These are phyloP conservation scores for Phytopythium kandeliae DNA, from an alignment of 352 stramenopile genomes.

Conservation along the genomic window DNA sequence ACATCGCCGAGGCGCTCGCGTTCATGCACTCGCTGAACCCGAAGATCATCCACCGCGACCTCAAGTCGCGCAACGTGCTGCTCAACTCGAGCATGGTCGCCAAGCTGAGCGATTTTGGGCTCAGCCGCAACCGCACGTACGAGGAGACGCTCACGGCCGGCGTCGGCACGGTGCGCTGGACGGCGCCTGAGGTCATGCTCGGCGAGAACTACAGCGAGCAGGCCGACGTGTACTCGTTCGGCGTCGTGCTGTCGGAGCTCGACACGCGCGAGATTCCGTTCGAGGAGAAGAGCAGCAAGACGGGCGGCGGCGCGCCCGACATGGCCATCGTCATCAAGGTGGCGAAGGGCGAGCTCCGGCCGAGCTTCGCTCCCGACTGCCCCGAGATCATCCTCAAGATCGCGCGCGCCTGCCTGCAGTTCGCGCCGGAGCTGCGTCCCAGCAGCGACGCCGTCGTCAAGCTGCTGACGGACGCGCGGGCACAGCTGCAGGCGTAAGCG, in stretches of 20 bases:
- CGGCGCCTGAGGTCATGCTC: conserved; percentile 83
- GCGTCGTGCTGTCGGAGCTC: conserved; percentile 81
- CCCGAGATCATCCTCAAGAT: conserved; percentile 62
- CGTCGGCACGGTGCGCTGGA: conserved; percentile 84
- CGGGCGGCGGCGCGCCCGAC: conserved; percentile 46
- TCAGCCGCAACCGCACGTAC: conserved; percentile 80
- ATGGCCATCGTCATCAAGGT: conserved; percentile 87
- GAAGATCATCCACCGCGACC: conserved; percentile 81
- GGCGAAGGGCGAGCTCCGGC: conserved; percentile 72
- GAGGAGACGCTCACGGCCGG: conserved; percentile 80
- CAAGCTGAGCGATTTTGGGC: conserved; percentile 83
- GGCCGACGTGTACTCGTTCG: conserved; percentile 87
- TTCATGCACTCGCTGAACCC: conserved; percentile 84
- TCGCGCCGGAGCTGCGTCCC: conserved; percentile 75
- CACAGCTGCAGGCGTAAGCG: conserved; percentile 38
- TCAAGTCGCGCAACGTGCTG: conserved; percentile 83
- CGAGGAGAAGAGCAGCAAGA: conserved; percentile 77
- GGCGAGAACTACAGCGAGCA: conserved; percentile 85
- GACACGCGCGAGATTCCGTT: conserved; percentile 87
- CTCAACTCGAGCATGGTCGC: conserved; percentile 73
- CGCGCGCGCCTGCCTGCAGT: conserved; percentile 78
- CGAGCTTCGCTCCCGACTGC: conserved; percentile 61
- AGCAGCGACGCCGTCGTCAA: conserved; percentile 61
- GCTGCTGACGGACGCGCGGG: conserved; percentile 74
- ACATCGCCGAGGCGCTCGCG: conserved; percentile 70